Evolutionary conservation across 1,139 yeast species (phyloP), one percentile per base, ranked within the genome.

Genomic region (Taphrina flavorubra): DNA sequence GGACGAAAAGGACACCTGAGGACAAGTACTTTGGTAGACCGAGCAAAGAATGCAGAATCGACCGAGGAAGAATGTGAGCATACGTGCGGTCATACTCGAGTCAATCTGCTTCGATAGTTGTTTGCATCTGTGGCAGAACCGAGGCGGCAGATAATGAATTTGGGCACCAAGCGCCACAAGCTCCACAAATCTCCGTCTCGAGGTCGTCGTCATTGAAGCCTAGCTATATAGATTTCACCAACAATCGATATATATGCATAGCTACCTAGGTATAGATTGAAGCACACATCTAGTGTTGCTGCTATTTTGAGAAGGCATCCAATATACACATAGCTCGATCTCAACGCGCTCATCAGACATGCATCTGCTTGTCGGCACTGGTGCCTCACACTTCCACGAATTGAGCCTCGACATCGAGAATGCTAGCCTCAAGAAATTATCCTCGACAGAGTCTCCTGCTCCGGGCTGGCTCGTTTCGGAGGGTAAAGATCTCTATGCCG

Each of bases 401-500:
- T 8, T 56, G 49, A 14, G 20, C 14, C 42, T 34, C 42, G 16
- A 53, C 42, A 16, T 34, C 10, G 42, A 53, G 16, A 53, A 7
- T 7, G 42, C 58, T 14, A 53, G 18, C n/a, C 16, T 53, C 5
- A 10, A 16, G 16, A 18, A 8, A 1, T 11, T 11, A 8, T 39
- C 60, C 7, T n/a, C 46, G 25, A 56, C 47, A 7, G 47, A 56
- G 34, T 18, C 49, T 40, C 60, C 49, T 7, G 7, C 39, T 8
- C 62, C 62, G 6, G 62, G 53, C 39, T 58, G 62, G 62, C 49
- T 56, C 13, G 36, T 18, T 6, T 36, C 18, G 16, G 34, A 39
- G 8, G 49, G 34, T 11, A 49, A 31, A 1, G 20, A 10, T 5
- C 11, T 58, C 11, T 58, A 58, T 44, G 62, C 53, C 7, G 62